Base-by-base conservation (phyloP, 2,329 filamentous ascomycete species). In the Calonectria montana region DNA sequence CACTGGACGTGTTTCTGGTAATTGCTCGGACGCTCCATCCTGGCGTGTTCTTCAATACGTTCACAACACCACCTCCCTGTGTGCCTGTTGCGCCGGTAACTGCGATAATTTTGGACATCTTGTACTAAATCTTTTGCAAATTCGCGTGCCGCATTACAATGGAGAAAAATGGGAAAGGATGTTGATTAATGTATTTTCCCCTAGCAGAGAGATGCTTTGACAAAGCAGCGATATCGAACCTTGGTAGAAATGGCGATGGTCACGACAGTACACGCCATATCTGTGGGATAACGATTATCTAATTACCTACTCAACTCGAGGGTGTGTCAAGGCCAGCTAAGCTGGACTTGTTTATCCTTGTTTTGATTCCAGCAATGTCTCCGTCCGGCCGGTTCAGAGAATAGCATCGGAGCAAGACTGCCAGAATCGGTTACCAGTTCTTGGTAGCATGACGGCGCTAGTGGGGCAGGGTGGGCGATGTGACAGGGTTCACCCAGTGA, bases 41-140 rank as follows among this genome's bases (percentile, higher is more conserved):
- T 4, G 66, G 66, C 2, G 66, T 47, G 18, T 50, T 39, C 23
- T 64, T 69, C 66, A 69, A 43, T 1, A 69, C 29, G 57, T 69
- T 69, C 7, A 69, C 66, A 35, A 69, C 66, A 9, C 66, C 66
- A 12, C 66, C 66, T 37, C 57, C 66, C 57, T 69, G 66, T 13
- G 57, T 2, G 57, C 66, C 66, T 1, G 66, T 69, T 2, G 66
- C 66, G 12, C 66, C 66, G 1, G 66, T 69, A 23, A 69, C 57
- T 15, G 66, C 66, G 4, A 69, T 69, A 9, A 69, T 55, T 21
- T 69, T 69, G 16, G 57, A 55, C 66, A 69, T 69, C 18, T 64
- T 69, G 31, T 9, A 18, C 1, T 23, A 2, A 15, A n/a, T 31
- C n/a, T 16, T 4, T n/a, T 21, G 13, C 2, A 2, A 15, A 39